These are phyloP conservation scores for Aspergillus panamensis DNA, from an alignment of 495 filamentous ascomycete genomes.

Conservation along the genomic window DNA sequence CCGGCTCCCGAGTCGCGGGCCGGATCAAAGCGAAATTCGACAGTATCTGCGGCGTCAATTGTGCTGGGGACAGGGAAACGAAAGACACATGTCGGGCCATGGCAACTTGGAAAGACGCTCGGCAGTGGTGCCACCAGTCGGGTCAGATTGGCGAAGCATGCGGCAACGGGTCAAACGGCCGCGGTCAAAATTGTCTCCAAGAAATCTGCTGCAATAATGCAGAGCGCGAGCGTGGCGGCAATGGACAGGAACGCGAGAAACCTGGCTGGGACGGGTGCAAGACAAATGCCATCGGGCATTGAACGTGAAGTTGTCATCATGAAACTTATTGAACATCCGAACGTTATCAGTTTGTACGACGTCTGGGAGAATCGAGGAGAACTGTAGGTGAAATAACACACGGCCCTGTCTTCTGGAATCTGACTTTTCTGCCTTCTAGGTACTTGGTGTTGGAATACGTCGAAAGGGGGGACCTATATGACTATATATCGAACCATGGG, in stretches of 20 bases:
- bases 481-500: conserved; percentile 66
- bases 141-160: conserved; percentile 78
- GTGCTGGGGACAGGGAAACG: conserved; percentile 56
- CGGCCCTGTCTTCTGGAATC: not conserved
- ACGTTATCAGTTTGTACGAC: conserved; percentile 88
- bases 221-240: conserved; percentile 71
- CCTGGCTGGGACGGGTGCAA: conserved; percentile 39
- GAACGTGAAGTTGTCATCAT: conserved; percentile 94
- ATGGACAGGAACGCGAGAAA: conserved; percentile 57
- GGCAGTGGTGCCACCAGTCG: conserved; percentile 81
- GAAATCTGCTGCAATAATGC: conserved; percentile 62
- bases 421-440: conserved; percentile 39
- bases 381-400: conserved; percentile 58
- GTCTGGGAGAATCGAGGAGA: conserved; percentile 95
- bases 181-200: conserved; percentile 94
- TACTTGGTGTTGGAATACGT: conserved; percentile 98
- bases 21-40: conserved; percentile 65
- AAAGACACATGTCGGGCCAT: conserved; percentile 83
- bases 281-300: conserved; percentile 76
- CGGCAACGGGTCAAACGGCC: conserved; percentile 66
- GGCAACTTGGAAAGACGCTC: conserved; percentile 82
- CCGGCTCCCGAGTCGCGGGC: conserved; percentile 49
- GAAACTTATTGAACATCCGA: conserved; percentile 89
- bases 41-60: conserved; percentile 66
- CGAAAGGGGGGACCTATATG: conserved; percentile 85